Base-by-base conservation (phyloP, 305 asterid genomes). In the Euphrasia arctica region DNA sequence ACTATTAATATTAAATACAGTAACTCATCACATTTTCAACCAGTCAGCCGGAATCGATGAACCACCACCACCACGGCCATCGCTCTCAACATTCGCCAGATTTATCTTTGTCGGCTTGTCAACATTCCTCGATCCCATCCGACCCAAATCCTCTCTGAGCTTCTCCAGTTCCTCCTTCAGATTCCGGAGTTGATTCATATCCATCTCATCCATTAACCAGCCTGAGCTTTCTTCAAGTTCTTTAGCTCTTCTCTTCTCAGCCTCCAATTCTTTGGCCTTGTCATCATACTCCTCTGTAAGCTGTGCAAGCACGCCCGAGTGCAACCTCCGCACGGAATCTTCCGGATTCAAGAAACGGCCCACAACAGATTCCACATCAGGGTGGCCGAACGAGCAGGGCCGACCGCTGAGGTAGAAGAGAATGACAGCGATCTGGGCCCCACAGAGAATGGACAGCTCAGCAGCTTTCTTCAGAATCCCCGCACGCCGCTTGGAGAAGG, bases 341-440 rank as follows among this genome's bases (percentile, higher is more conserved):
- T 52, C 63, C 31, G 0, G 60, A 39, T 56, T 59, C 4, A 32
- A n/a, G 13, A 72, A 72, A n/a, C 63, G 67, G 31, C 27, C 49
- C 4, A 74, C 7, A 9, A 78, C 66, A 9, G 75, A 76, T 11
- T 74, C 73, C 0, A 80, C 76, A 32, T 62, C 56, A 11, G 83
- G 79, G 36, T 78, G 82, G 54, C 84, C 86, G 9, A 80, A 80
- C 2, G 85, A 71, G 58, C 73, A 78, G 45, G 82, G 75, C 74
- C 78, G 60, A 1, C 79, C 82, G 4, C 76, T 71, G 1, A 78
- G 63, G 45, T 84, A 83, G 69, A 83, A 83, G 27, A 83, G 58
- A 28, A 83, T 67, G 11, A 80, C 58, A 58, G 76, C 79, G 39
- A 83, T 72, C 45, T 77, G 78, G 15, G 78, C 77, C 52, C 80